Conservation (phyloP, 176 grass and related monocot genomes). For the Puccinellia tenuiflora region DNA sequence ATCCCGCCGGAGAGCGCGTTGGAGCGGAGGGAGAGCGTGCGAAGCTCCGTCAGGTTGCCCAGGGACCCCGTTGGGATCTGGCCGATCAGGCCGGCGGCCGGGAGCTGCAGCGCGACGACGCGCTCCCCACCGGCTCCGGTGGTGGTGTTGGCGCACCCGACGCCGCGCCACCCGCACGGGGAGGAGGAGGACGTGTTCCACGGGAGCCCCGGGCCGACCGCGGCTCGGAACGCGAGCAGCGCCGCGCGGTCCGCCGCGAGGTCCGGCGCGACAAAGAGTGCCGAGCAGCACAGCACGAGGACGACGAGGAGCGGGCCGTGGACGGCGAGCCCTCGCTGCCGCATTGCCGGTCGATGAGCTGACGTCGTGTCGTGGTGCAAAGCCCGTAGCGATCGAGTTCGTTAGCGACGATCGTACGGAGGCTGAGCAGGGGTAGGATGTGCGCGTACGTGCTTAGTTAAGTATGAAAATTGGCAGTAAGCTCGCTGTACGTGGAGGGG, state of each 20-base stretch:
- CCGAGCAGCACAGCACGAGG: background rate
- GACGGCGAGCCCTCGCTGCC: background rate
- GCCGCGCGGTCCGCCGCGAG: constrained; percentile 51
- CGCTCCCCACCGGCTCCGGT: background rate
- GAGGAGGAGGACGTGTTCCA: constrained; percentile 39
- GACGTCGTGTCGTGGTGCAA: background rate
- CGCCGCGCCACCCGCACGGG: constrained; percentile 66
- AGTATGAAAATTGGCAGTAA: background rate
- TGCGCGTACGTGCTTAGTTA: background rate
- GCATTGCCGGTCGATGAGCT: background rate
- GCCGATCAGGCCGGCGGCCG: constrained; percentile 22
- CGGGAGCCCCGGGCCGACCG: constrained; percentile 21
- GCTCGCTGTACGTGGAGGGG: background rate
- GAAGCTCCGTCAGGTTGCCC: constrained; percentile 68
- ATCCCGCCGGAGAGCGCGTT: constrained; percentile 62
- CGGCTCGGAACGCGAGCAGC: constrained; percentile 52
- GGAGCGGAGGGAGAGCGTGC: constrained; percentile 47
- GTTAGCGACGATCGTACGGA: background rate
- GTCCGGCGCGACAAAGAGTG: constrained; percentile 15
- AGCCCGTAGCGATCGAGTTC: background rate
- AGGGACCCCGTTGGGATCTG: constrained; percentile 27
- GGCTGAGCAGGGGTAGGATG: too few species aligned
- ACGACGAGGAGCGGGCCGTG: background rate
- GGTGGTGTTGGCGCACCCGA: constrained; percentile 31
- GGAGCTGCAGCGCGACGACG: constrained; percentile 48